Evolutionary conservation across 2,329 filamentous ascomycete genomes (phyloP).

Genomic region (Talaromyces sp.): DNA sequence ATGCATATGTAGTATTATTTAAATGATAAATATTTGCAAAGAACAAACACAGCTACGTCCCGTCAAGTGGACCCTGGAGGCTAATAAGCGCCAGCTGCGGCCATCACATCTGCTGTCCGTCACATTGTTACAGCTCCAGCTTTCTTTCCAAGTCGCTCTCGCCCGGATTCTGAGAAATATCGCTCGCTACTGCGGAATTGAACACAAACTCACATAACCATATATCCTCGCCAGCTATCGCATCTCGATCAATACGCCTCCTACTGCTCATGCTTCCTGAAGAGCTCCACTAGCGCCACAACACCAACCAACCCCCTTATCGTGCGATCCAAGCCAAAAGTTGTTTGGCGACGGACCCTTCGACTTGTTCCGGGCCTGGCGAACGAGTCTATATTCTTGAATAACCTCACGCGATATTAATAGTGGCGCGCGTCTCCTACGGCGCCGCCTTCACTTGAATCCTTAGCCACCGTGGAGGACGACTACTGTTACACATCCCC

Average conservation of each 20-base stretch:
- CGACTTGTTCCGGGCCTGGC: neutral
- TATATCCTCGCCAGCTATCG: neutral
- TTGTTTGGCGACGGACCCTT: neutral
- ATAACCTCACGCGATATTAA: constrained; percentile 20
- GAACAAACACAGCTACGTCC: neutral
- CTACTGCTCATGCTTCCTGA: neutral
- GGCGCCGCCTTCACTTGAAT: constrained; percentile 38
- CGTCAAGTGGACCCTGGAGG: neutral
- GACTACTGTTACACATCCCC: constrained; percentile 33
- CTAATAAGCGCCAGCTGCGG: neutral
- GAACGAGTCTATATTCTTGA: constrained; percentile 15
- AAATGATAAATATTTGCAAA: neutral
- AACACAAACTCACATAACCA: neutral
- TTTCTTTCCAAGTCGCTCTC: neutral
- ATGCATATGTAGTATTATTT: too few relatives aligned
- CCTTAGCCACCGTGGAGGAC: constrained; percentile 38
- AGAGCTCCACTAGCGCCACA: neutral
- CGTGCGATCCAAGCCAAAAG: constrained; percentile 1
- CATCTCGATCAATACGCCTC: neutral
- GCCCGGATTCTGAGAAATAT: neutral
- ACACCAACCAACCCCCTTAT: constrained; percentile 8
- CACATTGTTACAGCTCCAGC: neutral
- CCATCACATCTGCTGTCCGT: neutral
- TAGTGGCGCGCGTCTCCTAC: constrained; percentile 37
- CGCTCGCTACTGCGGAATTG: neutral